These are phyloP conservation scores for Penicillium frequentans DNA, from an alignment of 2,329 filamentous ascomycete genomes.

Conservation along the genomic window DNA sequence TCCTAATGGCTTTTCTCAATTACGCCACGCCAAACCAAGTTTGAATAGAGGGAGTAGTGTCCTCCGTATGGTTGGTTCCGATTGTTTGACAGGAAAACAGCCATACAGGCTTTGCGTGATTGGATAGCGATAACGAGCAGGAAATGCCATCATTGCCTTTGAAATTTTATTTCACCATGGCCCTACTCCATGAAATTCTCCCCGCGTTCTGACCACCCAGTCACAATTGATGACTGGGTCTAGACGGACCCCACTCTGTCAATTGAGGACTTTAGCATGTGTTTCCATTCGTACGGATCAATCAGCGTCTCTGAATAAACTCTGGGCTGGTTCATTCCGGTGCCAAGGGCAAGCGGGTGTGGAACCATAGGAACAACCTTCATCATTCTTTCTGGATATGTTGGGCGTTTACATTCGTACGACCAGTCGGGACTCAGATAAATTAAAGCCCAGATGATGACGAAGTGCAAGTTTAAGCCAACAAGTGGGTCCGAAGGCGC, in stretches of 20 bases:
- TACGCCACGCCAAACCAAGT: not conserved
- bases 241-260: not conserved
- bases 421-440: not conserved
- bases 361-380: conserved; percentile 1
- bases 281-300: not conserved
- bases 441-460: not conserved
- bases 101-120: not conserved
- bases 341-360: conserved; percentile 6
- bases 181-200: not conserved
- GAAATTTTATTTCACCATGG: not conserved
- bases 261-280: not conserved
- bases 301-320: not conserved
- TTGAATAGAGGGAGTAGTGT: not conserved
- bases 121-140: not conserved
- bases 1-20: not conserved
- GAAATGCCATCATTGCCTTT: not conserved
- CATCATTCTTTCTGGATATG: not conserved
- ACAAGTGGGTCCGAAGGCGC: not conserved
- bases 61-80: not conserved
- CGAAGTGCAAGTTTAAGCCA: not conserved
- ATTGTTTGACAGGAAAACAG: not conserved
- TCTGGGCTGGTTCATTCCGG: not conserved
- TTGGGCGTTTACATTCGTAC: not conserved
- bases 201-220: not conserved
- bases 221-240: not conserved